Conservation (phyloP, 371 early-diverging fungal genomes). For the Apophysomyces sp. region DNA sequence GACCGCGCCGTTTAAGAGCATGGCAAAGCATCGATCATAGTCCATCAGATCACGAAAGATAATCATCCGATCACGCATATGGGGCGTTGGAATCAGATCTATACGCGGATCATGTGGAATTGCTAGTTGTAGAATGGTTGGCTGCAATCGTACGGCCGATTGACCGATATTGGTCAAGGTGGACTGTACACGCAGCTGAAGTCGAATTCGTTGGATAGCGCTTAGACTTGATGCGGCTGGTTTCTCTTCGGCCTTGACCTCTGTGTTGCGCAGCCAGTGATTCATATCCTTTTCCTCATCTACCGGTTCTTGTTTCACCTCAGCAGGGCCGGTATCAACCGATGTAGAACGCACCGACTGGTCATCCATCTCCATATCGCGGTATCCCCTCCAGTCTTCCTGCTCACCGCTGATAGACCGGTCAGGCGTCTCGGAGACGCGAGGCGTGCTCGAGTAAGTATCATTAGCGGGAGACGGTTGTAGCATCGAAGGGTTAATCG, state of each 20-base stretch:
- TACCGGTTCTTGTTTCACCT: neutral
- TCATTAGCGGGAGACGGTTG: constrained; percentile 37
- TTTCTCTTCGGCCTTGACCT: neutral
- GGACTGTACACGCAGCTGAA: constrained; percentile 41
- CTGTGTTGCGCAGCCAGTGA: constrained; percentile 2
- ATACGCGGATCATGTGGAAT: constrained; percentile 63
- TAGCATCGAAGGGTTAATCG: neutral
- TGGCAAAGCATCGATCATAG: constrained; percentile 54
- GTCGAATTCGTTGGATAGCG: constrained; percentile 44
- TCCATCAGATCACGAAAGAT: constrained; percentile 55
- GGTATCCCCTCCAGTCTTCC: neutral
- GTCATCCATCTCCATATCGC: constrained; percentile 4
- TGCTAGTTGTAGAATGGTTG: constrained; percentile 42
- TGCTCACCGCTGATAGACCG: neutral
- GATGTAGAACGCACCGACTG: neutral
- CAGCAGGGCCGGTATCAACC: neutral
- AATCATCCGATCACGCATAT: constrained; percentile 63
- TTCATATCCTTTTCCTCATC: constrained; percentile 1
- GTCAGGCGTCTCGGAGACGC: neutral
- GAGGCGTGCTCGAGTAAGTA: constrained; percentile 37
- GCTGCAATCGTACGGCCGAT: constrained; percentile 27
- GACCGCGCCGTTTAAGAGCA: constrained; percentile 47
- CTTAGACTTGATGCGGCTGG: constrained; percentile 30
- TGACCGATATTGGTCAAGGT: constrained; percentile 21
- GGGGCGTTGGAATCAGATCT: constrained; percentile 57